Base-by-base conservation (phyloP, 2,329 filamentous ascomycete species). In the Hymenoscyphus fraxineus region DNA sequence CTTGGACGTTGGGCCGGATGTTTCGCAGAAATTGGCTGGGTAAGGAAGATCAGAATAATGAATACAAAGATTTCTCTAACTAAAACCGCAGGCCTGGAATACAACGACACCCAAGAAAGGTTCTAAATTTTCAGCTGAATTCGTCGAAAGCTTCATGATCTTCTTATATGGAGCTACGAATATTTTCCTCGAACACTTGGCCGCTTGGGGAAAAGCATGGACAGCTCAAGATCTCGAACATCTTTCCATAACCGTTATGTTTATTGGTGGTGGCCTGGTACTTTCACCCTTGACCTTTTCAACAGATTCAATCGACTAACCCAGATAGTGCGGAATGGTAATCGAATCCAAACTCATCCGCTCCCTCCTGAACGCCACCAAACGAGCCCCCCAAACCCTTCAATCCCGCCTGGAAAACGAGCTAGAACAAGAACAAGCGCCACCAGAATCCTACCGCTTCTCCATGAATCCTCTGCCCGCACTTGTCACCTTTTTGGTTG, bases 91-190 rank as follows among this genome's bases (percentile, higher is more conserved):
- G 81, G 92, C 93, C 0, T 97, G 94, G 94, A 98, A 98, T 73
- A 78, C 93, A 65, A 90, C 90, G 65, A 92, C 92, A 9, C 74
- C 80, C 76, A 77, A 65, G 68, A 85, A 82, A 73, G 89, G 89
- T 84, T 86, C 81, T 47, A 79, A 76, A 38, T 91, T 90, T 0
- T 91, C 91, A 0, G 92, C 91, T 31, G 94, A 98, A 78, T 97
- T 96, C 71, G 86, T 89, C 59, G 94, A 98, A 77, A 96, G 92
- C 40, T 88, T 89, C 64, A 85, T 97, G 69, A 97, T 98, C 68
- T 96, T 93, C 79, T 81, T 92, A 38, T 98, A 97, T 74, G 94
- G 95, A 40, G 82, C 87, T 2, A 94, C 89, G 66, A 97, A 98
- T 77, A 88, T 98, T 64, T 97, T 96, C 77, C 81, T 98, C 38